These are phyloP conservation scores for Straminergon stramineum DNA, from an alignment of 225 moss, liverwort and hornwort genomes.

Conservation along the genomic window DNA sequence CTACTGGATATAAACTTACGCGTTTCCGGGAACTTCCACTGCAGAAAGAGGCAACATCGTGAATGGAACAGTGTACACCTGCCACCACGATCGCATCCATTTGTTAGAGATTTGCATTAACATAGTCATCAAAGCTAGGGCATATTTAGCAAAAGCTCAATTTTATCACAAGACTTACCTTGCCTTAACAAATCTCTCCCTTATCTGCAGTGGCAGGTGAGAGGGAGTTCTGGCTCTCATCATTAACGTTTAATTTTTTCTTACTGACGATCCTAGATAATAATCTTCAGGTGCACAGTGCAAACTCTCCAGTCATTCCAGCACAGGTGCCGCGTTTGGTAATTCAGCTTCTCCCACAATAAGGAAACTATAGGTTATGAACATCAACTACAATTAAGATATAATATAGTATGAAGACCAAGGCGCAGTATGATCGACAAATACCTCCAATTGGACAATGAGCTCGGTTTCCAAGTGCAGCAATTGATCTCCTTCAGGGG, in stretches of 20 bases:
- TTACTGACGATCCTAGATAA: not conserved
- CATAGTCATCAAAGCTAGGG: not conserved
- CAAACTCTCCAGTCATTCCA: not conserved
- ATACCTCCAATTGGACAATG: slow-evolving; percentile 33
- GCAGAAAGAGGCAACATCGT: slow-evolving; percentile 83
- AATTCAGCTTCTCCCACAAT: not conserved
- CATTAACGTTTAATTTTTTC: not conserved
- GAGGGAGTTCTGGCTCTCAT: not conserved
- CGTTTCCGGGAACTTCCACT: slow-evolving; percentile 79
- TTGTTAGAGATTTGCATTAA: not conserved
- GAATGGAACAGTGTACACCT: slow-evolving; percentile 94
- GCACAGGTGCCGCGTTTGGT: not conserved
- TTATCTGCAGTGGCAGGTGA: not conserved
- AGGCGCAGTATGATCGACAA: not conserved
- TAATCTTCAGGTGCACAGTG: not conserved
- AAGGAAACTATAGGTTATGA: not conserved
- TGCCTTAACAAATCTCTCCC: not conserved
- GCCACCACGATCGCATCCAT: not conserved
- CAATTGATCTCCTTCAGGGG: slow-evolving; percentile 38
- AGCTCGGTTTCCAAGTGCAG: slow-evolving; percentile 40
- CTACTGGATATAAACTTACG: slow-evolving; percentile 25
- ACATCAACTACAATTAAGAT: not conserved
- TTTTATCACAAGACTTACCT: not conserved
- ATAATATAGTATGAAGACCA: not conserved
- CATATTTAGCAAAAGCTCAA: not conserved